Evolutionary conservation across 169 alveolate genomes (phyloP), one percentile per base, ranked within the genome.

Genomic region (Blepharisma undulans): DNA sequence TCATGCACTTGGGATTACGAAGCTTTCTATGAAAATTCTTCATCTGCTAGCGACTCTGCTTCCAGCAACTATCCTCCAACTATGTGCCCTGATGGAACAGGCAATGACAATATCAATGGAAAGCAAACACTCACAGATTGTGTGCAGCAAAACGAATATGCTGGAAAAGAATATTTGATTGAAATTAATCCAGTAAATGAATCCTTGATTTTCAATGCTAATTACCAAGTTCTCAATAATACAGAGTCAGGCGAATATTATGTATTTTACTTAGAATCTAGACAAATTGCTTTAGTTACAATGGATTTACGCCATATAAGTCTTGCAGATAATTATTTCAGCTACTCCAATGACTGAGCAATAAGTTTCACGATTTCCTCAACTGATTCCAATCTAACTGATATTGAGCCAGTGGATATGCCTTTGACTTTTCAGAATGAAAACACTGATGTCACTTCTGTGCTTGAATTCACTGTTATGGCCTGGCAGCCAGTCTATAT

Each of bases 371-470:
- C 80, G 8, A 36, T 86, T 29, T 29, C 22, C 1, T 33, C 61
- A 10, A 22, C 80, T 7, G 48, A 25, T 29, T 21, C 27, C 0
- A 22, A 82, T 48, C 66, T 82, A 22, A 22, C 29, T 30, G 25
- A 22, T 25, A n/a, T 66, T 21, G 8, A 33, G 4, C 89, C 89
- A 16, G 90, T 72, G 14, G 89, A 90, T 48, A 89, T 95, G 92
- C 97, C 97, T n/a, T 95, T 94, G 79, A 61, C 86, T 60, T 95
- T 95, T 87, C 77, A 93, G 61, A 86, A 81, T 4, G 90, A 92
- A 33, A 60, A 66, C 0, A 93, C 91, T n/a, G 90, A 74, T 27
- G 93, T 93, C 71, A 61, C 94, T 18, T 74, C 84, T n/a, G 94
- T 93, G 7, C 90, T 93, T 60, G 94, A 95, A 77, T 95, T 96